Evolutionary conservation across 2,329 filamentous ascomycete species (phyloP), one percentile per base, ranked within the genome.

Genomic region (Apiospora aurea): DNA sequence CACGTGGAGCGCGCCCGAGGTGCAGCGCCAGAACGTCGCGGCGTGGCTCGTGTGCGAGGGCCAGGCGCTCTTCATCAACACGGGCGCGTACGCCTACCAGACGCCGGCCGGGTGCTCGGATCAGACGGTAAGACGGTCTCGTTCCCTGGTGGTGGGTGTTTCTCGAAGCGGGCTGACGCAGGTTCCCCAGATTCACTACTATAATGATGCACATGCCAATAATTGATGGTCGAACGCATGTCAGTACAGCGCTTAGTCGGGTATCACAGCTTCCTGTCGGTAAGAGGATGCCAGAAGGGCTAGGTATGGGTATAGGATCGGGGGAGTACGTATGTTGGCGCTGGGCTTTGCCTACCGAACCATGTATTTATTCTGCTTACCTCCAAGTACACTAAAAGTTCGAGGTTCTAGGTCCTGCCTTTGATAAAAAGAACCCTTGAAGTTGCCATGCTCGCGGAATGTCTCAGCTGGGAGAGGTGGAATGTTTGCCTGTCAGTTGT

Each of bases 31-130:
- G 69, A 91, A 91, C 77, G 76, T 84, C 64, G 86, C 85, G 26
- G 89, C 89, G 1, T 91, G 88, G 88, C 85, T 89, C 74, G 88
- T 91, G 70, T 91, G 88, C 74, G 81, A 80, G 66, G 81, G 82
- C 7, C 85, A 88, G 79, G 78, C 77, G 66, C 74, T 91, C 73
- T 90, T 87, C 76, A 84, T 90, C 76, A 91, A 91, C 76, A 83
- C 90, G 71, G 89, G 89, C 0, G 87, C 87, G 18, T 91, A 90
- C 76, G 80, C 81, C 38, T 91, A 90, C 76, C 81, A 87, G 79
- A 91, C 88, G 14, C 89, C 89, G 0, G 78, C 80, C 4, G 88
- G 88, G 3, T 91, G 89, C 80, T 82, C 83, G 43, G 89, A 91
- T 81, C 85, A 90, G 80, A 91, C 88, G 68, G 86, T 87, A 74